Evolutionary conservation across 1,284 basidiomycete genomes (phyloP), one percentile per base, ranked within the genome.

Genomic region (Malassezia restricta): DNA sequence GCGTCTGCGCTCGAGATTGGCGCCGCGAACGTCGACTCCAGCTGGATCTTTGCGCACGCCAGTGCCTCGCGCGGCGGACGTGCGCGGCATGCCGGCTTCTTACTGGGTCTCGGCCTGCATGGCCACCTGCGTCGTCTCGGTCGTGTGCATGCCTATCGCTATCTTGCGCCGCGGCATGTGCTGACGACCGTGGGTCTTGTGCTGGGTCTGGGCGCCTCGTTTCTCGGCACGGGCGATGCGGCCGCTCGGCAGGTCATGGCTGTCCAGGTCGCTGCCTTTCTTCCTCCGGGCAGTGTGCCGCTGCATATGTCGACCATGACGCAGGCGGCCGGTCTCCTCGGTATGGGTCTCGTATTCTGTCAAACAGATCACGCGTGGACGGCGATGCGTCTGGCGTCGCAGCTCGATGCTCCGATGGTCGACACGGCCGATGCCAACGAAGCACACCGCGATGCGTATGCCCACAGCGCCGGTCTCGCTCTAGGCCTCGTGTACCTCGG

Each of bases 401-500:
- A 96, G 72, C 84, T 98, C 57, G 82, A 83, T 47, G 79, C 85
- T 17, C 41, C 37, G 14, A 37, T 47, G 8, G 33, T 35, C 33
- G 47, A 42, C 11, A 37, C 47, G n/a, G 27, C 11, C 47, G 47
- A 49, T 7, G 40, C 40, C 6, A 28, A 33, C 32, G 46, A 47
- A 6, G 27, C 27, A 17, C 47, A 54, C 28, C 81, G 86, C 31
- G 94, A 98, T 70, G 84, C 89, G 0, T 98, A 96, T 71, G 86
- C 89, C 0, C 83, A 90, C 59, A 82, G 87, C 1, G 84, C 89
- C 1, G 87, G 86, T 4, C 79, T 95, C 40, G 83, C 86, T 0
- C 94, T 94, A 66, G 94, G 94, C 0, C 85, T 95, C 79, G 85
- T 94, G 73, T 91, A 95, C 84, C 80, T 98, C 5, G 90, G 87